A percentile compares a stretch with the other conserved stretches of the same genome.
phyloP scores from a whole-genome alignment of 2,329 filamentous ascomycete species.

The Trichophyton benhamiae region DNA sequence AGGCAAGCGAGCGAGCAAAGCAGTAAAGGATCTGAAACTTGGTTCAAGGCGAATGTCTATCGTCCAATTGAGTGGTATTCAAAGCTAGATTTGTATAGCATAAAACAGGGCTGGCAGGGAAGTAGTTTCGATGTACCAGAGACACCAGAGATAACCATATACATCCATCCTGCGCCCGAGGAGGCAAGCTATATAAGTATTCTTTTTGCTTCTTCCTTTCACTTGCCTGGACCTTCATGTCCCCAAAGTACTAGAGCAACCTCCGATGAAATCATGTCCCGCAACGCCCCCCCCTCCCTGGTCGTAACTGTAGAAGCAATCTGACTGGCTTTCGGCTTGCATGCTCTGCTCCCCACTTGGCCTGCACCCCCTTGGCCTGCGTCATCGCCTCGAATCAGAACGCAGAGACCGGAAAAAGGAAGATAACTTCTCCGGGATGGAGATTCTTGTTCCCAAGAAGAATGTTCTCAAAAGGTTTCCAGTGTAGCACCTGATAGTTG shows the following conservation, averaged over 20 bases:
- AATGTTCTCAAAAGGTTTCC: background rate
- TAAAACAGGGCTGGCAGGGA: background rate
- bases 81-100: background rate
- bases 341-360: background rate
- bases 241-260: background rate
- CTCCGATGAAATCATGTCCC: slow-evolving; percentile 2
- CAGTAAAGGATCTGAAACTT: background rate
- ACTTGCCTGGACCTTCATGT: background rate
- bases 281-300: background rate
- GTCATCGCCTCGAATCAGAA: background rate
- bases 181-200: slow-evolving; percentile 1
- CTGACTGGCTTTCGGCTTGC: background rate
- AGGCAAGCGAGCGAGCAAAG: background rate
- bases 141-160: background rate
- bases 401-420: background rate
- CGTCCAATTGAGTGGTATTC: background rate
- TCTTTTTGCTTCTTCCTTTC: too few species aligned
- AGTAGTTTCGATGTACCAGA: background rate
- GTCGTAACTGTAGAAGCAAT: background rate
- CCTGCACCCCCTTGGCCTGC: background rate
- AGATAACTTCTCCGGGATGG: background rate
- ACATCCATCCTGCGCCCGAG: background rate
- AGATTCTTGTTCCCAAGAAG: background rate
- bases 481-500: background rate
- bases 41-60: background rate